A percentile compares a stretch with the other conserved stretches of the same genome.
Conservation (phyloP, 306 rosid genomes). For the Senna tora region DNA sequence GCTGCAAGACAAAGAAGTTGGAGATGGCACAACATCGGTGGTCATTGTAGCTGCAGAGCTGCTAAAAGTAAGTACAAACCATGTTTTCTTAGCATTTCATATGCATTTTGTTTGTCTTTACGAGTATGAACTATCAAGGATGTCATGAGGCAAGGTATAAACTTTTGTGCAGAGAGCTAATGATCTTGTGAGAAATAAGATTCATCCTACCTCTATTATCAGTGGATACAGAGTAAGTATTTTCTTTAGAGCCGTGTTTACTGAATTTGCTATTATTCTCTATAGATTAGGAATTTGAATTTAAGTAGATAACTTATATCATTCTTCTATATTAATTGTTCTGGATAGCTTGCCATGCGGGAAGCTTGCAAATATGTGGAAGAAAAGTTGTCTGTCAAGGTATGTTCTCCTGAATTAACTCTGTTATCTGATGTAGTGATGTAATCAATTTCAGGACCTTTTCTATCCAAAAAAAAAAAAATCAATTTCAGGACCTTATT, state of each 20-base stretch:
- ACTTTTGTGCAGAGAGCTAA: slow-evolving; percentile 74
- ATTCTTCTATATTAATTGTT: slow-evolving; percentile 23
- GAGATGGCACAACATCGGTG: slow-evolving; percentile 97
- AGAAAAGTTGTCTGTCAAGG: slow-evolving; percentile 87
- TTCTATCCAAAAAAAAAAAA: too few species aligned
- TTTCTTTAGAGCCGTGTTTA: background rate
- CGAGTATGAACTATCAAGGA: slow-evolving; percentile 5
- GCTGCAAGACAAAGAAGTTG: slow-evolving; percentile 95
- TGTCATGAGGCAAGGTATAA: background rate
- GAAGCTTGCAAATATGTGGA: slow-evolving; percentile 93
- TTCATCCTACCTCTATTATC: slow-evolving; percentile 97
- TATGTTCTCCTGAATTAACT: slow-evolving; percentile 21
- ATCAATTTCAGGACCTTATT: too few species aligned
- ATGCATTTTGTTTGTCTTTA: background rate
- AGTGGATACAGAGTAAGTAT: slow-evolving; percentile 84
- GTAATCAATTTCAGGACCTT: slow-evolving; percentile 29
- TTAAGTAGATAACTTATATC: background rate
- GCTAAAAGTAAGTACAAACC: slow-evolving; percentile 59
- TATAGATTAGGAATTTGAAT: slow-evolving; percentile 5
- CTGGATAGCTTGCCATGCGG: slow-evolving; percentile 90
- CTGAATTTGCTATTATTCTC: background rate
- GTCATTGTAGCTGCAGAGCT: slow-evolving; percentile 96
- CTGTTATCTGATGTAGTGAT: slow-evolving; percentile 12
- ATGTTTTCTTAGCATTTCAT: background rate
- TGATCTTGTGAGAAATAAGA: slow-evolving; percentile 92